Evolutionary conservation across 129 eudicot species (phyloP).

Genomic region (Dittrichia graveolens): DNA sequence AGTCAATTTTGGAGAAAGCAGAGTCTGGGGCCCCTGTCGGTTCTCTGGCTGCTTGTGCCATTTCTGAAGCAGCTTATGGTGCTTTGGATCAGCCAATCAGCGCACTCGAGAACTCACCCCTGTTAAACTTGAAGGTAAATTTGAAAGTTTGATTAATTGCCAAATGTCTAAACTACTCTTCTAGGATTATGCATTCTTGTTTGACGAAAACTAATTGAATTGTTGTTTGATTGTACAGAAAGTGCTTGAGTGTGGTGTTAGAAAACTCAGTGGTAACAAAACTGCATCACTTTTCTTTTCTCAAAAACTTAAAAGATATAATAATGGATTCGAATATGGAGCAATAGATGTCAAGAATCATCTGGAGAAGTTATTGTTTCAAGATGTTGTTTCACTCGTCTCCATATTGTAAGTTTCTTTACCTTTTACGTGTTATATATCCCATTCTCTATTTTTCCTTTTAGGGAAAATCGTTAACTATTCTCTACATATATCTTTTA

Average conservation of each 20-base stretch:
- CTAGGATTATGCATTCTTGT: constrained; percentile 5
- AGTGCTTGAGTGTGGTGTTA: constrained; percentile 83
- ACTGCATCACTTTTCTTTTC: constrained; percentile 77
- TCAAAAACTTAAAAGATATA: constrained; percentile 59
- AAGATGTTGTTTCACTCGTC: constrained; percentile 66
- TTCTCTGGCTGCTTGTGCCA: constrained; percentile 85
- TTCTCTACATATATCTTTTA: neutral
- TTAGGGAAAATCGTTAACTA: constrained; percentile 16
- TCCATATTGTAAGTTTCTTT: constrained; percentile 54
- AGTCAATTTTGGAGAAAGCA: constrained; percentile 30
- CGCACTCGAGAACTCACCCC: constrained; percentile 80
- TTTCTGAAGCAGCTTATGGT: constrained; percentile 89
- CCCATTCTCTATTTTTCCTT: neutral
- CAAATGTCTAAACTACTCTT: constrained; percentile 25
- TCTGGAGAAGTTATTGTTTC: constrained; percentile 64
- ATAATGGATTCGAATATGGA: constrained; percentile 78
- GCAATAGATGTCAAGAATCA: constrained; percentile 83
- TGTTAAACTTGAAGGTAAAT: constrained; percentile 77
- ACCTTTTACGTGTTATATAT: neutral
- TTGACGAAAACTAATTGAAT: neutral
- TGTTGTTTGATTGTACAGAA: constrained; percentile 54
- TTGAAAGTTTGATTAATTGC: constrained; percentile 1
- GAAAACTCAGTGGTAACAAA: constrained; percentile 51
- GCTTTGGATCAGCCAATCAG: constrained; percentile 93
- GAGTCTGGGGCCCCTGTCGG: constrained; percentile 83